A percentile compares a stretch with the other conserved stretches of the same genome.
Evolutionary conservation across 805 yeast genomes (phyloP).

Genomic region (Candida bentonensis): DNA sequence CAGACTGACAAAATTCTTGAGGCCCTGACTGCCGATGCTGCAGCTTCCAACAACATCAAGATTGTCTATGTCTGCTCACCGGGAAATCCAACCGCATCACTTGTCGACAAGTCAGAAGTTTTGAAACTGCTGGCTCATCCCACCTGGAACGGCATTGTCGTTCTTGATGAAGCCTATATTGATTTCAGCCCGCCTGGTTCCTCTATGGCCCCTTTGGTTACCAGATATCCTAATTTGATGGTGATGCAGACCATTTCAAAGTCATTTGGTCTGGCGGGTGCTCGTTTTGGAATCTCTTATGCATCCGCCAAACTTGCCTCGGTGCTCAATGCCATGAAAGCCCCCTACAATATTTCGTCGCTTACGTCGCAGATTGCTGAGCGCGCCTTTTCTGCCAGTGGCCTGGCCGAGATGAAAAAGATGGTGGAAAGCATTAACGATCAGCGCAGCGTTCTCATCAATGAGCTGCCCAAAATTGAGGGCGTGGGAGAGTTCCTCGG

Average conservation of each 20-base stretch:
- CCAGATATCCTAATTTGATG: slow-evolving; percentile 65
- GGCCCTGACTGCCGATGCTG: slow-evolving; percentile 38
- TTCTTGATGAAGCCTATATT: slow-evolving; percentile 86
- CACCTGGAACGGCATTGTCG: slow-evolving; percentile 61
- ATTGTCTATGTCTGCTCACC: slow-evolving; percentile 82
- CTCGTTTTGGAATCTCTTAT: slow-evolving; percentile 74
- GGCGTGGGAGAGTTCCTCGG: slow-evolving; percentile 70
- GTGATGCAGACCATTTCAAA: slow-evolving; percentile 89
- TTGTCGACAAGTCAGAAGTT: slow-evolving; percentile 37
- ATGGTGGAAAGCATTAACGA: slow-evolving; percentile 34
- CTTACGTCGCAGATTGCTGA: slow-evolving; percentile 62
- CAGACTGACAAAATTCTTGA: slow-evolving; percentile 41
- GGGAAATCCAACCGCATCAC: slow-evolving; percentile 86
- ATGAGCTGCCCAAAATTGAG: slow-evolving; percentile 38
- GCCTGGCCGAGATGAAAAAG: slow-evolving; percentile 44
- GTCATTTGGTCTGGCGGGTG: slow-evolving; percentile 93
- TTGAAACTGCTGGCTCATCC: slow-evolving; percentile 31
- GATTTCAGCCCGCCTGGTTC: slow-evolving; percentile 64
- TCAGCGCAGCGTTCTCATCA: slow-evolving; percentile 43
- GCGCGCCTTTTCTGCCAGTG: slow-evolving; percentile 51
- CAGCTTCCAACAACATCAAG: slow-evolving; percentile 32
- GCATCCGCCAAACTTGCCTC: slow-evolving; percentile 45
- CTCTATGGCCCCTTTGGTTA: slow-evolving; percentile 67
- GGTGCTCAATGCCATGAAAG: slow-evolving; percentile 79
- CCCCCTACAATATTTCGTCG: slow-evolving; percentile 87